These are phyloP conservation scores for Mycosphaerella arachidis DNA, from an alignment of 2,329 filamentous ascomycete species.

Conservation along the genomic window DNA sequence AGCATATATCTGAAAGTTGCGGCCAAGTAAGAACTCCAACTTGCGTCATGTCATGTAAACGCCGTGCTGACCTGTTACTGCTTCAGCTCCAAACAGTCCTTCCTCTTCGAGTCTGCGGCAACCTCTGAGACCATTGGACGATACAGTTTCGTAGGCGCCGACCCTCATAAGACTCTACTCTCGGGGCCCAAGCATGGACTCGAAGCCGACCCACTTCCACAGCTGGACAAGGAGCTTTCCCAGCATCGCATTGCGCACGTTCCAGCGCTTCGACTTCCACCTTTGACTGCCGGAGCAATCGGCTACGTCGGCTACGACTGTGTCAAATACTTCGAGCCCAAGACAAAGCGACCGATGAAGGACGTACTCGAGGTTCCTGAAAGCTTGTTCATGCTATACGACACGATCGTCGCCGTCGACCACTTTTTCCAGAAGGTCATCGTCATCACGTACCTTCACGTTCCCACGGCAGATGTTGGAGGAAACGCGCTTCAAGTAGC, in stretches of 20 bases:
- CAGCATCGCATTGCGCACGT: conserved; percentile 76
- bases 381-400: conserved; percentile 93
- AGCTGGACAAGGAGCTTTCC: conserved; percentile 74
- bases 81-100: conserved; percentile 72
- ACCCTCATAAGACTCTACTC: conserved; percentile 71
- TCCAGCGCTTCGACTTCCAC: conserved; percentile 75
- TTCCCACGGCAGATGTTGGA: conserved; percentile 44
- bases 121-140: conserved; percentile 86
- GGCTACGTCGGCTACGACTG: conserved; percentile 98
- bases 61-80: conserved; percentile 24
- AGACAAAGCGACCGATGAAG: conserved; percentile 77
- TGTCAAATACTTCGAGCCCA: conserved; percentile 95
- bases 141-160: conserved; percentile 91
- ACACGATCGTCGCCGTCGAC: conserved; percentile 91
- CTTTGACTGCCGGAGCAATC: conserved; percentile 85
- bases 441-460: conserved; percentile 82
- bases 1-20: conserved; percentile 90
- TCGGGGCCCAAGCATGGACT: conserved; percentile 85
- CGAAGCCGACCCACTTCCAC: conserved; percentile 76
- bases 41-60: too few species aligned
- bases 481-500: conserved; percentile 56
- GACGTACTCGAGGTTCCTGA: conserved; percentile 87
- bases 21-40: conserved; percentile 53
- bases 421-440: conserved; percentile 91
- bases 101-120: conserved; percentile 92